Base-by-base conservation (phyloP, 208 protist genomes). In the Acanthamoeba lenticulata region DNA sequence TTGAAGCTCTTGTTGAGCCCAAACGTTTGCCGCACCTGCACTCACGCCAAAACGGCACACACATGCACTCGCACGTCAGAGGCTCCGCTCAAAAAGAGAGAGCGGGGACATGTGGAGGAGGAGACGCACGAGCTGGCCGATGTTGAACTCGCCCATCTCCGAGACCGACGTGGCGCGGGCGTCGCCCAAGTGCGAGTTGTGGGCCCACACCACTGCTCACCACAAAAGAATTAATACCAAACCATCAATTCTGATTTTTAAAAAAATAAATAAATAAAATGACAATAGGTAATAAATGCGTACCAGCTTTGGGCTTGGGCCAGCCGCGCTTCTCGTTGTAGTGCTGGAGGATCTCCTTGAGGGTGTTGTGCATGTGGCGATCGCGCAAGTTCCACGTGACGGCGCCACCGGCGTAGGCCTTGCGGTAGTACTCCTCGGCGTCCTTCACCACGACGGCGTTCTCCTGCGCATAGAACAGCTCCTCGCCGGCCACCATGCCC, bases 161-260 rank as follows among this genome's bases (percentile, higher is more conserved):
- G 42, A 65, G 6, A 94, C 67, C 27, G 57, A 57, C n/a, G 79
- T 95, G 36, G 57, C 40, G 1, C 34, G 36, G 13, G 85, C 79
- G 49, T 95, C 88, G 21, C 94, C 94, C 45, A 93, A 21, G 21
- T 95, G 94, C 38, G 45, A 77, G 88, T 95, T 95, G 27, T 95
- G 94, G 65, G 94, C 94, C 85, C 85, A 95, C 17, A 95, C 45
- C n/a, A 95, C 42, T 44, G 45, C 21, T 9, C 29, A 67, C 4
- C 15, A 67, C 9, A n/a, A n/a, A n/a, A n/a, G n/a, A n/a, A n/a
- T n/a, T n/a, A n/a, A n/a, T n/a, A n/a, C n/a, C n/a, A n/a, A n/a
- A n/a, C n/a, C n/a, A n/a, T n/a, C n/a, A n/a, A n/a, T n/a, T n/a
- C n/a, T 21, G 24, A 19, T 11, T 24, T 1, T 11, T 15, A 11